Evolutionary conservation across 2,329 filamentous ascomycete genomes (phyloP).

Genomic region (Fusarium chlamydosporum): DNA sequence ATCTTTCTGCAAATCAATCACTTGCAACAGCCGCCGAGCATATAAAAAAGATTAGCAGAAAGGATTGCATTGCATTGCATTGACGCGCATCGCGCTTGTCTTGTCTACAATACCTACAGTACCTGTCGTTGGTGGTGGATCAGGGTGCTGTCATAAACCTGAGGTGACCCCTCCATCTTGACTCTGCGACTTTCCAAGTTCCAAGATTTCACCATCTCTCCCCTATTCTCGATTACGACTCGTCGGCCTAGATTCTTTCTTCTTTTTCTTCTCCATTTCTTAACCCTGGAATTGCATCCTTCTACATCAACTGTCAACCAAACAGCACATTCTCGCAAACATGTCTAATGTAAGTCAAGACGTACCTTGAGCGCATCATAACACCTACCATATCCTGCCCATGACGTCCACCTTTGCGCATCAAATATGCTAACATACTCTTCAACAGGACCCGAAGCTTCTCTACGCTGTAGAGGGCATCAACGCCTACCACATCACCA

Average conservation of each 20-base stretch:
- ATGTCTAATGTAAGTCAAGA: slow-evolving; percentile 53
- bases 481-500: slow-evolving; percentile 88
- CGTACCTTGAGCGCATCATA: slow-evolving; percentile 28
- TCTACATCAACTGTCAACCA: not conserved
- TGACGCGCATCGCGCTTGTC: slow-evolving; percentile 48
- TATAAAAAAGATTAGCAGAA: not conserved
- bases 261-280: not conserved
- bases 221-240: slow-evolving; percentile 24
- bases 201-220: slow-evolving; percentile 34
- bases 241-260: slow-evolving; percentile 15
- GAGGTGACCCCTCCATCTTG: slow-evolving; percentile 40
- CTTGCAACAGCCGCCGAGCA: slow-evolving; percentile 28
- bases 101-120: not conserved
- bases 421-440: slow-evolving; percentile 28
- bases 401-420: slow-evolving; percentile 27
- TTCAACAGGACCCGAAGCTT: slow-evolving; percentile 70
- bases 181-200: slow-evolving; percentile 41
- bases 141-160: slow-evolving; percentile 28
- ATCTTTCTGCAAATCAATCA: slow-evolving; percentile 33
- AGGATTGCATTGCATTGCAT: slow-evolving; percentile 25
- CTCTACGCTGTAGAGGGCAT: slow-evolving; percentile 85
- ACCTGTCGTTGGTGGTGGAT: slow-evolving; percentile 26
- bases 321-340: slow-evolving; percentile 9
- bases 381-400: slow-evolving; percentile 1
- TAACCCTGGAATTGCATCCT: not conserved